phyloP scores from a whole-genome alignment of 2,329 filamentous ascomycete genomes.

The Aureobasidium sp. region DNA sequence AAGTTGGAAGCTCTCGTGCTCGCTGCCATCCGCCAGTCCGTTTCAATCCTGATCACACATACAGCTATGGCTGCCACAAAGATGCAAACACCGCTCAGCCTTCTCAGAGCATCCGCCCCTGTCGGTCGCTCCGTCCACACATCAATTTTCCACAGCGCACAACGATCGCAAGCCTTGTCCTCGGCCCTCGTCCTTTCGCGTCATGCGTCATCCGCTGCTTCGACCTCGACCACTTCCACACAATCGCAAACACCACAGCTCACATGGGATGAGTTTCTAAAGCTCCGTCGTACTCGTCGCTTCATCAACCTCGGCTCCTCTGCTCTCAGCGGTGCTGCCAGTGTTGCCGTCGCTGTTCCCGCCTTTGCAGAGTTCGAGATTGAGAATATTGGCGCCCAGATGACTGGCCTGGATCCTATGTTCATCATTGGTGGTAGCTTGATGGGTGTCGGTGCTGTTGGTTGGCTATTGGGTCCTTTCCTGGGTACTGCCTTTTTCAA shows the following conservation, averaged over 20 bases:
- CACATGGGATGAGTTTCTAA: conserved; percentile 87
- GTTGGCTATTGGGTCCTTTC: conserved; percentile 82
- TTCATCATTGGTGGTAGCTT: conserved; percentile 77
- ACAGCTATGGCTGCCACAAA: background rate
- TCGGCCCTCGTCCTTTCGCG: conserved; percentile 5
- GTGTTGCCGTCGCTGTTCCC: conserved; percentile 57
- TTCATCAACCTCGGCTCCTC: conserved; percentile 77
- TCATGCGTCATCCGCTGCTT: conserved; percentile 7
- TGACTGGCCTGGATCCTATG: conserved; percentile 81
- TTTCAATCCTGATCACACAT: background rate
- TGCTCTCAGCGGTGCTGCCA: conserved; percentile 55
- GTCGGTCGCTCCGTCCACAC: background rate
- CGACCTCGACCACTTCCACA: background rate
- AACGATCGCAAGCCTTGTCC: conserved; percentile 4
- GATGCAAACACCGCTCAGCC: conserved; percentile 1
- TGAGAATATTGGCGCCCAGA: conserved; percentile 57
- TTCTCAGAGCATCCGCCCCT: background rate
- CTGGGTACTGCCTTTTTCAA: conserved; percentile 77
- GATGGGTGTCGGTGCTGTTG: conserved; percentile 66
- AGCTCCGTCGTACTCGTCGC: conserved; percentile 76
- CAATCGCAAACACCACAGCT: conserved; percentile 25
- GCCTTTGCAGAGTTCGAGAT: conserved; percentile 64
- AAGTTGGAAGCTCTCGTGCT: conserved; percentile 11
- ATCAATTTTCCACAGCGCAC: background rate
- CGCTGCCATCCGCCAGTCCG: background rate